Percentiles rank a stretch among this genome's conserved stretches.
These are phyloP conservation scores for Leccinum subgranulosum DNA, from an alignment of 768 basidiomycete genomes.

Conservation along the genomic window DNA sequence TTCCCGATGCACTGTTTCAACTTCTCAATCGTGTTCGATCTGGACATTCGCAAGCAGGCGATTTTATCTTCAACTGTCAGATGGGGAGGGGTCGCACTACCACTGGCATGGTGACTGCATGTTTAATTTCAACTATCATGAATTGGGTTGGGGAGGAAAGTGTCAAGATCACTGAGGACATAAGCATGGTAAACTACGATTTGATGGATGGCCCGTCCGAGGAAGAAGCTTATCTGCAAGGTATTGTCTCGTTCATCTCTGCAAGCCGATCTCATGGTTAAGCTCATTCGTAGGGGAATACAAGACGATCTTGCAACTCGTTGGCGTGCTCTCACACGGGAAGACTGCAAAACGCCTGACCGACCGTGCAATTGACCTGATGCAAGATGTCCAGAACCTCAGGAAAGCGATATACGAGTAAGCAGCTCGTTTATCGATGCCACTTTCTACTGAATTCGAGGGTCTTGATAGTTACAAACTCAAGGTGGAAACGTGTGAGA, in stretches of 20 bases:
- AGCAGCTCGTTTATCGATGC: slow-evolving; percentile 27
- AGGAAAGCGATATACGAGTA: slow-evolving; percentile 94
- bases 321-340: slow-evolving; percentile 87
- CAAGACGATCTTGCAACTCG: slow-evolving; percentile 93
- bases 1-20: slow-evolving; percentile 81
- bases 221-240: slow-evolving; percentile 86
- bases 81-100: slow-evolving; percentile 93
- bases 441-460: slow-evolving; percentile 1
- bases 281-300: slow-evolving; percentile 72
- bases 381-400: slow-evolving; percentile 97
- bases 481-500: slow-evolving; percentile 80
- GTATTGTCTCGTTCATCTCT: slow-evolving; percentile 34
- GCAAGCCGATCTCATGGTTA: not conserved
- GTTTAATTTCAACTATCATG: slow-evolving; percentile 74
- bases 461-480: slow-evolving; percentile 72
- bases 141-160: slow-evolving; percentile 52
- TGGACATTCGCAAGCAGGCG: slow-evolving; percentile 57
- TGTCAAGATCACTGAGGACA: slow-evolving; percentile 35
- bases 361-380: slow-evolving; percentile 84
- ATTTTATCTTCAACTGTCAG: slow-evolving; percentile 95
- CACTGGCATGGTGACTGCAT: slow-evolving; percentile 92
- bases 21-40: slow-evolving; percentile 71
- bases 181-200: slow-evolving; percentile 50
- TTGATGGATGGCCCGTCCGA: slow-evolving; percentile 80
- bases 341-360: slow-evolving; percentile 90